These are phyloP conservation scores for Oxyria digyna DNA, from an alignment of 148 eudicot species.

Conservation along the genomic window DNA sequence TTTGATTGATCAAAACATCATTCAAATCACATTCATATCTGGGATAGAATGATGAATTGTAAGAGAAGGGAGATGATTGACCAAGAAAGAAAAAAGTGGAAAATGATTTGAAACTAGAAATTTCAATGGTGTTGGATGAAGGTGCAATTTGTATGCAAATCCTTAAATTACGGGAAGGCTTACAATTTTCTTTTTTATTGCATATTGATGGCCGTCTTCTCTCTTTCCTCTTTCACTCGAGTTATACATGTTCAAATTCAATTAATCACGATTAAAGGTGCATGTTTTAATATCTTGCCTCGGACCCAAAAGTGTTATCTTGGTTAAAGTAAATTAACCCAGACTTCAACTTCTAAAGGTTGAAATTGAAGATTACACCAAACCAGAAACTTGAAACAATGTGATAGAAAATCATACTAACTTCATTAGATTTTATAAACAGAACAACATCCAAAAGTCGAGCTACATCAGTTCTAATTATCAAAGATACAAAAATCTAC, in stretches of 20 bases:
- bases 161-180: conserved; percentile 22
- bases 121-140: conserved; percentile 1
- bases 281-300: no score
- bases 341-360: no score
- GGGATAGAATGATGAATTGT: neutral
- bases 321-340: no score
- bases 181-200: conserved; percentile 9
- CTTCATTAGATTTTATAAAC: no score
- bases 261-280: neutral
- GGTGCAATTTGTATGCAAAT: neutral
- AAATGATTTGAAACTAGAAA: neutral
- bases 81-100: neutral
- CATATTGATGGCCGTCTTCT: conserved; percentile 16
- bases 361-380: no score
- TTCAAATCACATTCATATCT: neutral
- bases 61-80: neutral
- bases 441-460: no score
- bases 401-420: no score
- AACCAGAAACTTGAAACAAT: no score
- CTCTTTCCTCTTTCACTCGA: conserved; percentile 13
- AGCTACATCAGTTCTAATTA: no score
- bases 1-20: neutral
- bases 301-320: no score
- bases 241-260: no score
- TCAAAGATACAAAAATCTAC: no score